Evolutionary conservation across 805 yeast genomes (phyloP).

Genomic region (Kregervanrija fluxuum): DNA sequence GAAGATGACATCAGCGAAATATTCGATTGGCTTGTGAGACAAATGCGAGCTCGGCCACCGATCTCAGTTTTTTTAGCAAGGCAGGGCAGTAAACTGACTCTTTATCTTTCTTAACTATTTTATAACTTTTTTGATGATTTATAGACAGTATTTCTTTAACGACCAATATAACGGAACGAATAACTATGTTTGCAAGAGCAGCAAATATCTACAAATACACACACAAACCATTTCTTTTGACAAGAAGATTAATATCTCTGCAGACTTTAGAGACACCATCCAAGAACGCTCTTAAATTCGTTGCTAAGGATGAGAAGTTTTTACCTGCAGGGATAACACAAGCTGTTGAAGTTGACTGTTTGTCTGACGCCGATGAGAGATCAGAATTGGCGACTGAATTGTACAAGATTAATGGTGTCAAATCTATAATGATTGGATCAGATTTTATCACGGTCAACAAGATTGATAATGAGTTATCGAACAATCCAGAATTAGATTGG

Average conservation of each 20-base stretch:
- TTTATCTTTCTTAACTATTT: too few species aligned
- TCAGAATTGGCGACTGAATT: constrained; percentile 60
- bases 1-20: background rate
- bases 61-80: too few species aligned
- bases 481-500: constrained; percentile 30
- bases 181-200: too few species aligned
- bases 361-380: constrained; percentile 45
- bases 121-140: too few species aligned
- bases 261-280: constrained; percentile 62
- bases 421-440: constrained; percentile 66
- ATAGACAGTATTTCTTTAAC: too few species aligned
- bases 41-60: too few species aligned
- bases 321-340: constrained; percentile 34
- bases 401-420: constrained; percentile 58
- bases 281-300: constrained; percentile 66
- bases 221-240: too few species aligned
- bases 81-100: too few species aligned
- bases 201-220: too few species aligned
- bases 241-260: constrained; percentile 13
- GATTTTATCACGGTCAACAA: constrained; percentile 69
- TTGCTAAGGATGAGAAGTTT: constrained; percentile 40
- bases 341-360: constrained; percentile 46
- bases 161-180: too few species aligned
- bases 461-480: constrained; percentile 25
- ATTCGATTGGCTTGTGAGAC: too few species aligned